Percentiles rank a stretch among this genome's conserved stretches.
phyloP scores from a whole-genome alignment of 179 eudicot genomes.

The Silene vulgaris region DNA sequence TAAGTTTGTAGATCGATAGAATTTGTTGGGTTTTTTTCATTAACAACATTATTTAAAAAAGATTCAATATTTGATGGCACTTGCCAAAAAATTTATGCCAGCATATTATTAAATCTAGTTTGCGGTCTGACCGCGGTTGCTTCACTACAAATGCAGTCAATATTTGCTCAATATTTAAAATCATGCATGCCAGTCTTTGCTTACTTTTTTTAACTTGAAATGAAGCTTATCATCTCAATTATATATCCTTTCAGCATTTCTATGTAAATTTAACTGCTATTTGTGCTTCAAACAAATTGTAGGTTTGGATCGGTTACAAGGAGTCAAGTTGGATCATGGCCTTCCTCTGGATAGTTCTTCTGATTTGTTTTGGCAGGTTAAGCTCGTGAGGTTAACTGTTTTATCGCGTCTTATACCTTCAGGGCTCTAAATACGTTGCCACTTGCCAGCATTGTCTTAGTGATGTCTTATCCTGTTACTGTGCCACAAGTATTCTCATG shows the following conservation, averaged over 20 bases:
- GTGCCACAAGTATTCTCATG: neutral
- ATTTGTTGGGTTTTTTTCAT: no score
- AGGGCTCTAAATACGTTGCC: neutral
- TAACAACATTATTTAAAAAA: no score
- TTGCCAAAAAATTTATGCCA: neutral
- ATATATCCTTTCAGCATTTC: neutral
- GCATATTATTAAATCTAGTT: no score
- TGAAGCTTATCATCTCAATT: neutral
- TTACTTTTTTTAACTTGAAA: neutral
- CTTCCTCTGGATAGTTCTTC: constrained; percentile 50
- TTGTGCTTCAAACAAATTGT: constrained; percentile 23
- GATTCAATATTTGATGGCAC: neutral
- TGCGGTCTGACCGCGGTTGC: no score
- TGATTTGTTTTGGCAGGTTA: constrained; percentile 73
- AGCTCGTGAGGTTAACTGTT: neutral
- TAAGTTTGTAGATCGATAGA: no score
- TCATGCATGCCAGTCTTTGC: neutral
- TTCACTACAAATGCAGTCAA: no score
- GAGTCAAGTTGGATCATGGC: constrained; percentile 61
- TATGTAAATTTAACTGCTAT: constrained; percentile 13
- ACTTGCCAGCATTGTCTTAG: neutral
- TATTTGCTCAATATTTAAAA: no score
- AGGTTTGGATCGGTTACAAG: constrained; percentile 84
- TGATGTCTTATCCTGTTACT: neutral
- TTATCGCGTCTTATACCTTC: neutral